These are phyloP conservation scores for Magnaporthiopsis incrustans DNA, from an alignment of 2,329 filamentous ascomycete genomes.

Conservation along the genomic window DNA sequence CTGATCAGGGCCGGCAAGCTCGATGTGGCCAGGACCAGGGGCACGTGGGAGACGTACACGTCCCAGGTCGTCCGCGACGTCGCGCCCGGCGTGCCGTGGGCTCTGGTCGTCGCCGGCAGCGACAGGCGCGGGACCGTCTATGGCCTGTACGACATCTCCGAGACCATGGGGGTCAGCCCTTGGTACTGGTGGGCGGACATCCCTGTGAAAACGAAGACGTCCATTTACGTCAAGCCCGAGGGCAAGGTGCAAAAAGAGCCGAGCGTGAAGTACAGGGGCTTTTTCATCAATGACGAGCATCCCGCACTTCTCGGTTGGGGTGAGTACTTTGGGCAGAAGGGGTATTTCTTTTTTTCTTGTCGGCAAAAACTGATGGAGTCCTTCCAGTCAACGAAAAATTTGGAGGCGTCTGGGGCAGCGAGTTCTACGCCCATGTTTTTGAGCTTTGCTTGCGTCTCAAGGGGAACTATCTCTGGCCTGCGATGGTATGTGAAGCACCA, in stretches of 20 bases:
- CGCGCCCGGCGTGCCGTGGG: slow-evolving; percentile 18
- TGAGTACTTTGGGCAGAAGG: not conserved
- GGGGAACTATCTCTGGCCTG: slow-evolving; percentile 52
- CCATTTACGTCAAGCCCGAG: slow-evolving; percentile 31
- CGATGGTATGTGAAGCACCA: slow-evolving; percentile 27
- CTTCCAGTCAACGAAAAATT: not conserved
- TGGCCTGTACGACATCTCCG: slow-evolving; percentile 48
- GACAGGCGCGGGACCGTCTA: slow-evolving; percentile 50
- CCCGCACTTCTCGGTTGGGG: slow-evolving; percentile 46
- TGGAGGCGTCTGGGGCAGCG: slow-evolving; percentile 29
- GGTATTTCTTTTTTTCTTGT: too few species aligned
- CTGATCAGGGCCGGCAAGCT: slow-evolving; percentile 36
- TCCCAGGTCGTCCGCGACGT: slow-evolving; percentile 38
- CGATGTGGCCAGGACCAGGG: slow-evolving; percentile 35
- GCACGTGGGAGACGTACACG: slow-evolving; percentile 47
- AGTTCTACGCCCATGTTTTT: slow-evolving; percentile 48
- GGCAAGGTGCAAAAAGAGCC: slow-evolving; percentile 39
- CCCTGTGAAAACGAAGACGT: slow-evolving; percentile 31
- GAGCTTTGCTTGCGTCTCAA: slow-evolving; percentile 46
- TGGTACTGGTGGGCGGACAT: slow-evolving; percentile 53
- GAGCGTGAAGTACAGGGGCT: slow-evolving; percentile 48
- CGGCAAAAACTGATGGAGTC: not conserved
- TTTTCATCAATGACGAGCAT: slow-evolving; percentile 54
- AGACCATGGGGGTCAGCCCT: slow-evolving; percentile 52
- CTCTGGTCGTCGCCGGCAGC: slow-evolving; percentile 47